These are phyloP conservation scores for Cytospora mali DNA, from an alignment of 2,329 filamentous ascomycete genomes.

Conservation along the genomic window DNA sequence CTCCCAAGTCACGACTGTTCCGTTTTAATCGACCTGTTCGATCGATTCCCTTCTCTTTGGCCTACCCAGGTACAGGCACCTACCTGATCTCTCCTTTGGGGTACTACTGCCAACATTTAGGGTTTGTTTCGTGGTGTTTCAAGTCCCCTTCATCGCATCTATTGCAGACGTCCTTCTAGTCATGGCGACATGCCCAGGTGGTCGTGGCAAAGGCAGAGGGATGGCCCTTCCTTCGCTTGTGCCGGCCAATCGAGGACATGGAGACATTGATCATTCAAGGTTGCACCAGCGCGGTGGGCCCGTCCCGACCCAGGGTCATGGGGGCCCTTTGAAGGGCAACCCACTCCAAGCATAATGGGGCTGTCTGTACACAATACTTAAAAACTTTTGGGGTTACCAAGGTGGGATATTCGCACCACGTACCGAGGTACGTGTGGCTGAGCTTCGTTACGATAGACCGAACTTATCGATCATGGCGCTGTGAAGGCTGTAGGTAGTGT, in stretches of 20 bases:
- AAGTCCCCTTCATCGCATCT: not conserved
- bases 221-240: slow-evolving; percentile 13
- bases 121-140: not conserved
- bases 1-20: not conserved
- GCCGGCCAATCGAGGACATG: slow-evolving; percentile 5
- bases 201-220: not conserved
- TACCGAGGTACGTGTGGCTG: slow-evolving; percentile 3
- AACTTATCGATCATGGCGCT: too few species aligned
- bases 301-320: not conserved
- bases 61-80: too few species aligned
- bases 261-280: not conserved
- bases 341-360: too few species aligned
- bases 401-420: not conserved
- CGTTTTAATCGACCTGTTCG: not conserved
- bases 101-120: too few species aligned
- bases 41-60: too few species aligned
- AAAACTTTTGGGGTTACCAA: not conserved
- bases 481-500: not conserved
- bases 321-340: too few species aligned
- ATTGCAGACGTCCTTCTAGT: not conserved
- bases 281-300: slow-evolving; percentile 13
- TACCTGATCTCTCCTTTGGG: not conserved
- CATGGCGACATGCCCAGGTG: too few species aligned
- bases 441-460: not conserved
- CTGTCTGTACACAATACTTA: not conserved